Percentiles rank a stretch among this genome's conserved stretches.
These are phyloP conservation scores for Haplographium delicatum DNA, from an alignment of 495 filamentous ascomycete species.

Conservation along the genomic window DNA sequence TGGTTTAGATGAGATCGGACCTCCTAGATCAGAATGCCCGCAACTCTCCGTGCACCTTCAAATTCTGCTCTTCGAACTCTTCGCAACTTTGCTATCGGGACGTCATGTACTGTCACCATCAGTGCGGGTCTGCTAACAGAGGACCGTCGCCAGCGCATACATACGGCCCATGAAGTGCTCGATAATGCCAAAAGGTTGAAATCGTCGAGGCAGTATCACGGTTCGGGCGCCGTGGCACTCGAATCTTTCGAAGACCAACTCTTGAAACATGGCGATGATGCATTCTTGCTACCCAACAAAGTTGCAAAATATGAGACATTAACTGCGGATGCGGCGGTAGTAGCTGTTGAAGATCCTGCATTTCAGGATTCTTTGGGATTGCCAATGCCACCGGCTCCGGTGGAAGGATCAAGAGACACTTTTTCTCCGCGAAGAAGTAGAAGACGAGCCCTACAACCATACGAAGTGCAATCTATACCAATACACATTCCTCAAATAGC, in stretches of 20 bases:
- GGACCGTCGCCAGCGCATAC: conserved; percentile 47
- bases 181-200: conserved; percentile 43
- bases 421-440: too few relatives aligned
- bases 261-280: conserved; percentile 11
- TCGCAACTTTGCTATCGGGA: conserved; percentile 44
- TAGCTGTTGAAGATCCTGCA: too few relatives aligned
- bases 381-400: too few relatives aligned
- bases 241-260: conserved; percentile 30
- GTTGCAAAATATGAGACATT: too few relatives aligned
- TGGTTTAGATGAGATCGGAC: conserved; percentile 7
- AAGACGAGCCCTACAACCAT: too few relatives aligned
- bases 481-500: background rate
- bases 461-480: background rate
- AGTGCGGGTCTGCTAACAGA: conserved; percentile 37
- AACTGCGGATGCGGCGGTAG: too few relatives aligned
- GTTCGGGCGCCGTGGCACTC: conserved; percentile 34
- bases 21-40: conserved; percentile 18
- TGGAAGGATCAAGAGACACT: too few relatives aligned
- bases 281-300: conserved; percentile 15
- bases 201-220: conserved; percentile 36
- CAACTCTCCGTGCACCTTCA: conserved; percentile 43
- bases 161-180: conserved; percentile 36
- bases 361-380: background rate
- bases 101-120: conserved; percentile 45
- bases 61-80: conserved; percentile 49